Percentiles rank a stretch among this genome's conserved stretches.
Conservation (phyloP, 108 stramenopile species). For the Conticribra weissflogii region DNA sequence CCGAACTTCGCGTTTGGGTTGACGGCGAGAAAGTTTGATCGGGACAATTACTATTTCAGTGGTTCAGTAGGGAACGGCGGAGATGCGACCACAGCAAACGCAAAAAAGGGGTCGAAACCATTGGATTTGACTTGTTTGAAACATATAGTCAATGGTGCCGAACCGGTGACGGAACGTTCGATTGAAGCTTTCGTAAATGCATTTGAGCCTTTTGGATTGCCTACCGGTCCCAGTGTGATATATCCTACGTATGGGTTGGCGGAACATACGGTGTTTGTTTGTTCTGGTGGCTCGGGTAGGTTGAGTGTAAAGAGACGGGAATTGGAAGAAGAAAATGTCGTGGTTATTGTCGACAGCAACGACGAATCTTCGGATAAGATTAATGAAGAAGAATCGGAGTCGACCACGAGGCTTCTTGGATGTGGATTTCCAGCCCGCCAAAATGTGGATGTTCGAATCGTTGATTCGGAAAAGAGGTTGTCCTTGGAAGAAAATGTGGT, state of each 20-base stretch:
- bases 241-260: conserved; percentile 97
- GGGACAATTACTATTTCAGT: conserved; percentile 35
- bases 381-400: conserved; percentile 4
- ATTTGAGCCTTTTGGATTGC: conserved; percentile 82
- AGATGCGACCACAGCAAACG: no score
- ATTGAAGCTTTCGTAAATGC: conserved; percentile 79
- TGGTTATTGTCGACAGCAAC: conserved; percentile 42
- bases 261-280: conserved; percentile 98
- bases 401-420: conserved; percentile 62
- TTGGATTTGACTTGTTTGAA: conserved; percentile 84
- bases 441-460: conserved; percentile 81
- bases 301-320: conserved; percentile 67
- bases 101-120: conserved; percentile 25
- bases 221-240: conserved; percentile 57
- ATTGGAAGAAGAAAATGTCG: conserved; percentile 68
- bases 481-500: conserved; percentile 61
- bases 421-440: conserved; percentile 83
- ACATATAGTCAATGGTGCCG: conserved; percentile 97
- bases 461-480: conserved; percentile 59
- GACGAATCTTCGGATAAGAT: conserved; percentile 14
- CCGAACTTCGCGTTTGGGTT: conserved; percentile 98
- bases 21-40: conserved; percentile 86
- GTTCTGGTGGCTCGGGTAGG: conserved; percentile 80
- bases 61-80: conserved; percentile 12
- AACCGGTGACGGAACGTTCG: conserved; percentile 85